Conservation (phyloP, 2,329 filamentous ascomycete species). For the Aspergillus latus region DNA sequence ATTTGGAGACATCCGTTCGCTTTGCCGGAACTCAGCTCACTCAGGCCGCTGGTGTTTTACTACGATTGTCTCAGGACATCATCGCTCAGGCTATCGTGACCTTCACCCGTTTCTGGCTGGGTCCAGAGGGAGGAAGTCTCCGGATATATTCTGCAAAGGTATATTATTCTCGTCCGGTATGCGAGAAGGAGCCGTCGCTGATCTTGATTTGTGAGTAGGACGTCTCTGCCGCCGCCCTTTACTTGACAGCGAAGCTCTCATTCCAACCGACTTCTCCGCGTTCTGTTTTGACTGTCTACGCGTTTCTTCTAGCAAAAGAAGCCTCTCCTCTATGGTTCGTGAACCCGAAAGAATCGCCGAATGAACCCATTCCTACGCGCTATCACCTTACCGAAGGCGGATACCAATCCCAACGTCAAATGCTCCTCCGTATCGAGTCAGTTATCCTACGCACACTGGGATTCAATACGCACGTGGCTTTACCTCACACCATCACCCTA, state of each 20-base stretch:
- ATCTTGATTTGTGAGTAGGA: slow-evolving; percentile 53
- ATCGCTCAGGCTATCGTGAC: slow-evolving; percentile 83
- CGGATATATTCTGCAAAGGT: slow-evolving; percentile 46
- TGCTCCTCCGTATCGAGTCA: slow-evolving; percentile 72
- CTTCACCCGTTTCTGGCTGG: slow-evolving; percentile 76
- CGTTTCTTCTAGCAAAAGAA: slow-evolving; percentile 68
- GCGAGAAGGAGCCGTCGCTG: not conserved
- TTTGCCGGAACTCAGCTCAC: slow-evolving; percentile 48
- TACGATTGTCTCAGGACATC: slow-evolving; percentile 80
- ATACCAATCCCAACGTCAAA: slow-evolving; percentile 64
- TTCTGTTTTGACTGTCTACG: slow-evolving; percentile 80
- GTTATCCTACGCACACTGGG: slow-evolving; percentile 72
- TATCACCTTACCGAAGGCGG: slow-evolving; percentile 73
- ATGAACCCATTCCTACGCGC: slow-evolving; percentile 48
- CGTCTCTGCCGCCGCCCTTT: slow-evolving; percentile 77
- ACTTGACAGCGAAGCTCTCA: slow-evolving; percentile 79
- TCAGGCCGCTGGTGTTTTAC: slow-evolving; percentile 60
- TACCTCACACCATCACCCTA: slow-evolving; percentile 82
- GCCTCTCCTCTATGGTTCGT: slow-evolving; percentile 54
- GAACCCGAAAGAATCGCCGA: slow-evolving; percentile 29
- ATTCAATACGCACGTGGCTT: slow-evolving; percentile 80
- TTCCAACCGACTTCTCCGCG: slow-evolving; percentile 72
- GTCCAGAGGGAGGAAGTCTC: slow-evolving; percentile 46
- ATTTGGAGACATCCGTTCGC: slow-evolving; percentile 46
- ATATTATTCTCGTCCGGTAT: not conserved